Base-by-base conservation (phyloP, 2,329 filamentous ascomycete species). In the Fusarium tupiense region DNA sequence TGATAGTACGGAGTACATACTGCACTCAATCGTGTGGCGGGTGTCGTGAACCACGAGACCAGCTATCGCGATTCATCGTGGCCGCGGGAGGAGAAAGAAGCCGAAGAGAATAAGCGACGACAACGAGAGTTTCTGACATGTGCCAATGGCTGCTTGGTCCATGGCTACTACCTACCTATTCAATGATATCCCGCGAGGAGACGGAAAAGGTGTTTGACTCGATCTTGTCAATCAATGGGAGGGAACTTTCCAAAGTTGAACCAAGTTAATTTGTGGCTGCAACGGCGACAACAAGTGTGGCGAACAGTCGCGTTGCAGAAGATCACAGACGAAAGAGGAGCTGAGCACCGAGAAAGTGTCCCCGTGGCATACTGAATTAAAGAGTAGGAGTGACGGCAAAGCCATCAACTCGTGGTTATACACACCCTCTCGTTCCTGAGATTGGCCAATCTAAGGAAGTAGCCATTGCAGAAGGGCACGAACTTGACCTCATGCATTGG, bases 351-450 rank as follows among this genome's bases (percentile, higher is more conserved):
- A 64, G 67, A 54, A 64, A 60, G 54, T 74, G 76, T 59, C 68
- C 76, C 74, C 76, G 72, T 77, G 76, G 72, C 72, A 71, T 63
- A 62, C 65, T 50, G 50, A 63, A 61, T 50, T 44, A 29, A 37
- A 16, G 65, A 68, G 65, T 72, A 67, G 76, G 75, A 74, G 76
- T 74, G 66, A 75, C 72, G 63, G 75, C 57, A 62, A 69, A 35
- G 61, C 68, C 66, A 61, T 64, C 61, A 60, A 75, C 71, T 75
- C 67, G 75, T 61, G 49, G 60, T 61, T 59, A 40, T 72, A 64
- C 71, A 66, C 59, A 68, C 61, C 62, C 58, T 59, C 44, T 68
- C 35, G 43, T 40, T 60, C 46, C 43, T 49, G 46, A 64, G 50
- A 64, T 66, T 63, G 46, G 53, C 76, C 74, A 77, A 76, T 77